Conservation (phyloP, 768 basidiomycete genomes). For the Termitomyces sp. region DNA sequence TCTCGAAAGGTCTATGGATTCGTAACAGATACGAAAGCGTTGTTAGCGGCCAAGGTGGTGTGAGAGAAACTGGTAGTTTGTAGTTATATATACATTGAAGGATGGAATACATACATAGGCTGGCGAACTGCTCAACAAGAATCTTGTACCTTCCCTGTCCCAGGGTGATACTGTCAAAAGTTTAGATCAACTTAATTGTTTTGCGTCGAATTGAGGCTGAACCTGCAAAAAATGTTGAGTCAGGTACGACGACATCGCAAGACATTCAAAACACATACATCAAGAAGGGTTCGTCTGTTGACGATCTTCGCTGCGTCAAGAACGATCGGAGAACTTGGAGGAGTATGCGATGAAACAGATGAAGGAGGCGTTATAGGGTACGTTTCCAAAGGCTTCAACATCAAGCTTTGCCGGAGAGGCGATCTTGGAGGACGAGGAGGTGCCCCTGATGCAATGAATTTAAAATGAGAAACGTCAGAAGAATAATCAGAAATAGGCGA, state of each 20-base stretch:
- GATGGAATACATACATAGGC: background rate
- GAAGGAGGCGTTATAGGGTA: slow-evolving; percentile 38
- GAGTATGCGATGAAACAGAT: slow-evolving; percentile 31
- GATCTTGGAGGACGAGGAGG: slow-evolving; percentile 23
- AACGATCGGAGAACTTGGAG: slow-evolving; percentile 23
- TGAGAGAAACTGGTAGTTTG: background rate
- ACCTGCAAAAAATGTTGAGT: slow-evolving; percentile 18
- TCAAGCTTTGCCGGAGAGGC: slow-evolving; percentile 17
- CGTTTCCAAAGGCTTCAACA: slow-evolving; percentile 25
- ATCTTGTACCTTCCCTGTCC: background rate
- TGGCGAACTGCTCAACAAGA: background rate
- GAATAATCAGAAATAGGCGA: slow-evolving; percentile 15
- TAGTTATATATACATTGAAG: background rate
- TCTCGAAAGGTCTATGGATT: slow-evolving; percentile 46
- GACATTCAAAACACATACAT: slow-evolving; percentile 24
- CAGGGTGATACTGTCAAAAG: too few relatives aligned
- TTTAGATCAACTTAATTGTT: background rate
- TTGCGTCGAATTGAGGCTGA: slow-evolving; percentile 14
- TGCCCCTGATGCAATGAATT: background rate
- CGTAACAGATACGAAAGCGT: slow-evolving; percentile 33
- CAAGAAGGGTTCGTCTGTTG: slow-evolving; percentile 32
- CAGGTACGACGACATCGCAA: background rate
- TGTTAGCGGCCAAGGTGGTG: slow-evolving; percentile 18
- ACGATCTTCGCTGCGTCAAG: slow-evolving; percentile 14
- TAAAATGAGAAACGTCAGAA: slow-evolving; percentile 1